phyloP scores from a whole-genome alignment of 1,284 basidiomycete genomes.

The Apiotrichum brassicae region DNA sequence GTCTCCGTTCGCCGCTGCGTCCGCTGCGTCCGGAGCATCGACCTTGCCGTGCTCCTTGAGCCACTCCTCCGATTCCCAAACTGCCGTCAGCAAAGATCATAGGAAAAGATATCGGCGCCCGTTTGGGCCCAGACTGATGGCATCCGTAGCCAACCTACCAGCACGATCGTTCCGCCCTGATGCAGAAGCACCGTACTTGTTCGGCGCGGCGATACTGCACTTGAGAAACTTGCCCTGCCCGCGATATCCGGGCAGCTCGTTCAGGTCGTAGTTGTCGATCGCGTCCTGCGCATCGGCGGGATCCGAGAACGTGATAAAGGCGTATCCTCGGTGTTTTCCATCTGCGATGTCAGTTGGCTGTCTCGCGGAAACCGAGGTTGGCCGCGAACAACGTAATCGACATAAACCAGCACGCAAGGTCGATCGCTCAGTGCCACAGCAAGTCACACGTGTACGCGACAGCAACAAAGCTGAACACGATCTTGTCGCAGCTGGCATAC shows the following conservation, averaged over 20 bases:
- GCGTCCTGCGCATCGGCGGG: constrained; percentile 46
- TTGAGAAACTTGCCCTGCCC: constrained; percentile 44
- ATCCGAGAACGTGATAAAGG: constrained; percentile 44
- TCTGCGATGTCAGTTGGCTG: not conserved
- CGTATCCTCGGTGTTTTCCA: constrained; percentile 41
- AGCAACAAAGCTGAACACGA: too few relatives aligned
- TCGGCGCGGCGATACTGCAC: constrained; percentile 41
- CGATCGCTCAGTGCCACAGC: too few relatives aligned
- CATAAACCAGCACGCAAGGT: too few relatives aligned
- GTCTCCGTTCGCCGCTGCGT: constrained; percentile 5
- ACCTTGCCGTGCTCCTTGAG: constrained; percentile 36
- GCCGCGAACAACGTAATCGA: too few relatives aligned
- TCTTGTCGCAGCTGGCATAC: too few relatives aligned
- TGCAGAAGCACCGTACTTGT: constrained; percentile 27
- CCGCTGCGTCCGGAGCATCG: constrained; percentile 2
- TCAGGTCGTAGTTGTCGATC: constrained; percentile 48
- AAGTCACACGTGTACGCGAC: too few relatives aligned
- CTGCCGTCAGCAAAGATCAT: constrained; percentile 18
- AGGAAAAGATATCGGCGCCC: too few relatives aligned
- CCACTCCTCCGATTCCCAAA: constrained; percentile 46
- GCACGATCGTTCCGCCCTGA: constrained; percentile 33
- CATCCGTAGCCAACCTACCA: too few relatives aligned
- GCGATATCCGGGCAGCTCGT: constrained; percentile 41
- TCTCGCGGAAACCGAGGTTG: not conserved
- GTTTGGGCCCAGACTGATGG: too few relatives aligned